Conservation (phyloP, 2,329 filamentous ascomycete species). For the Knoxdaviesia capensis region DNA sequence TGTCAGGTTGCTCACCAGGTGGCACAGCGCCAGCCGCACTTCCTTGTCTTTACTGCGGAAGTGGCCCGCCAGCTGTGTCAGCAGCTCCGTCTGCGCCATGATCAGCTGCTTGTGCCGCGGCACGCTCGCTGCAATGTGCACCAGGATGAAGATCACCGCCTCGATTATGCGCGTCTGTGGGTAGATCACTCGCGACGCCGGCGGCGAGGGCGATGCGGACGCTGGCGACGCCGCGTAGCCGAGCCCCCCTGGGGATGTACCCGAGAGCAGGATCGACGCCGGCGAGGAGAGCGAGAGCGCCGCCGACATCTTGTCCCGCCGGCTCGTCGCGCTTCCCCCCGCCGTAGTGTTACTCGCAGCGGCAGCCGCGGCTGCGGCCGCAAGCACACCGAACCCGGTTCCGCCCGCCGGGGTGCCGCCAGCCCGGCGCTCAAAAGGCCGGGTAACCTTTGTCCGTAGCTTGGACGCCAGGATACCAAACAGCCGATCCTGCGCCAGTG, state of each 20-base stretch:
- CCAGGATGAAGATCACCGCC: conserved; percentile 61
- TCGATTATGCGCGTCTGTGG: conserved; percentile 51
- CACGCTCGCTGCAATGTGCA: conserved; percentile 71
- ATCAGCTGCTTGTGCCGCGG: conserved; percentile 61
- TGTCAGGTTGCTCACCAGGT: conserved; percentile 70
- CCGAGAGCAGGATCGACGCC: too few species aligned
- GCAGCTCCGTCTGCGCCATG: conserved; percentile 54
- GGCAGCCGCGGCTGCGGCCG: too few species aligned
- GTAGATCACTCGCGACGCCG: conserved; percentile 29
- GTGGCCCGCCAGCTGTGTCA: conserved; percentile 53
- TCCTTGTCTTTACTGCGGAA: conserved; percentile 53
- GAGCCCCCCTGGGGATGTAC: too few species aligned
- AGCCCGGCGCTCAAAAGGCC: conserved; percentile 26
- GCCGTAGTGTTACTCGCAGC: neutral
- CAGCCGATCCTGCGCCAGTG: conserved; percentile 56
- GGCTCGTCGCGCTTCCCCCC: conserved; percentile 7
- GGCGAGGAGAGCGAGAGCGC: neutral
- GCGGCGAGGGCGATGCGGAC: neutral
- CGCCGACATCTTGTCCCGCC: neutral
- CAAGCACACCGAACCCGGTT: neutral
- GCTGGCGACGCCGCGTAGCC: conserved; percentile 4
- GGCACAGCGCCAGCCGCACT: conserved; percentile 61
- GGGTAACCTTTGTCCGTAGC: conserved; percentile 40
- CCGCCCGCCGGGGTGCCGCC: conserved; percentile 3
- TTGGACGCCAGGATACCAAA: conserved; percentile 69